Conservation (phyloP, 768 basidiomycete genomes). For the Nidula microcarpa region DNA sequence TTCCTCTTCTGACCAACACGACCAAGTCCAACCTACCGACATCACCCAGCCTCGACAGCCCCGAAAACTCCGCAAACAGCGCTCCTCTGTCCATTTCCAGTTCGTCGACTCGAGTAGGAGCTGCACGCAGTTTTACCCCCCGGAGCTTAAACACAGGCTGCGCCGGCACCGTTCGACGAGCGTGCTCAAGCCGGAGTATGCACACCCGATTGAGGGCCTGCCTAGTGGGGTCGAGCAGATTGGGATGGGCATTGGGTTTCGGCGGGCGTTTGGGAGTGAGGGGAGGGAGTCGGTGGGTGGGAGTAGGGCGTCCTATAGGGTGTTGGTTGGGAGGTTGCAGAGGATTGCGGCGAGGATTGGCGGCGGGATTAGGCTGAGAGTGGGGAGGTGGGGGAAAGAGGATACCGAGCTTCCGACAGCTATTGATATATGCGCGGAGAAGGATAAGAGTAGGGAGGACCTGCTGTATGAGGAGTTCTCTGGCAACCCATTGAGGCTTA, state of each 20-base stretch:
- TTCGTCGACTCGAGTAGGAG: background rate
- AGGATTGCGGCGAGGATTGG: background rate
- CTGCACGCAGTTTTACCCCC: too few species aligned
- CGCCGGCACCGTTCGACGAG: constrained; percentile 25
- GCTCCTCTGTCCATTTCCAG: constrained; percentile 25
- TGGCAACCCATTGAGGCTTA: too few species aligned
- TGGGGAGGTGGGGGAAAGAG: too few species aligned
- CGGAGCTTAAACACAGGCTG: constrained; percentile 7
- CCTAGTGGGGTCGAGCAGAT: constrained; percentile 44
- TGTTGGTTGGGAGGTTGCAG: background rate
- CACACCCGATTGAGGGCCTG: constrained; percentile 27
- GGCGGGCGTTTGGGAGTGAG: background rate
- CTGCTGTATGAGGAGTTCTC: too few species aligned
- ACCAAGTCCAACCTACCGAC: constrained; percentile 5
- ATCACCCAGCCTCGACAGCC: constrained; percentile 16
- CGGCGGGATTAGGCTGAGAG: background rate
- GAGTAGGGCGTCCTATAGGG: background rate
- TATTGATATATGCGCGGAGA: too few species aligned
- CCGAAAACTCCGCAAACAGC: constrained; percentile 34
- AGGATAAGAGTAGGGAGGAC: too few species aligned
- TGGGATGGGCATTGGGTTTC: constrained; percentile 52
- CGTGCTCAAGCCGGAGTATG: constrained; percentile 19
- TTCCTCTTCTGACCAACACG: constrained; percentile 3
- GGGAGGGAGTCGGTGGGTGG: background rate
- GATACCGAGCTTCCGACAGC: too few species aligned